These are phyloP conservation scores for Chaetomium globosum DNA, from an alignment of 2,329 filamentous ascomycete species.

Conservation along the genomic window DNA sequence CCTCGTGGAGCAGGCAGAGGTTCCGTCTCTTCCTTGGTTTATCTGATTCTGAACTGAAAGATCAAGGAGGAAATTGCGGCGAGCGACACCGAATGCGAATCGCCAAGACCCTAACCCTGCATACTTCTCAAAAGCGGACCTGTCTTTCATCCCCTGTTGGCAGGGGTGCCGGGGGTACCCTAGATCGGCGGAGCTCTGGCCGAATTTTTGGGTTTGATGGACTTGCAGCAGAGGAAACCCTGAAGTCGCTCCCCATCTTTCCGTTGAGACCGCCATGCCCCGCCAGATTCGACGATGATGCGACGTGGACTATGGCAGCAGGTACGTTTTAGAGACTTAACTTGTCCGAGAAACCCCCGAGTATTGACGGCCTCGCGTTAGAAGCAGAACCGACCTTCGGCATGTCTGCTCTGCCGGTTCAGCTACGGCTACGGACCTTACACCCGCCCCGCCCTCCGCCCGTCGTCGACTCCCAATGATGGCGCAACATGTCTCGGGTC, in stretches of 20 bases:
- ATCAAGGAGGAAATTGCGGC: slow-evolving; percentile 1
- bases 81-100: background rate
- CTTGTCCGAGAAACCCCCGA: background rate
- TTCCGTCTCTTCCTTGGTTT: background rate
- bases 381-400: slow-evolving; percentile 35
- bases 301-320: slow-evolving; percentile 48
- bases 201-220: slow-evolving; percentile 30
- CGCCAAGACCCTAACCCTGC: slow-evolving; percentile 1
- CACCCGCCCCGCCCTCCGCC: slow-evolving; percentile 21
- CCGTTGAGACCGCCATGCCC: slow-evolving; percentile 30
- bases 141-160: background rate
- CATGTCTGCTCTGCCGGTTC: slow-evolving; percentile 36
- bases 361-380: slow-evolving; percentile 17
- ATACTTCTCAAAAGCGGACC: background rate
- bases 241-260: slow-evolving; percentile 2
- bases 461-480: slow-evolving; percentile 5
- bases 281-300: slow-evolving; percentile 44
- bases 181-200: slow-evolving; percentile 13
- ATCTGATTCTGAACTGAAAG: no score
- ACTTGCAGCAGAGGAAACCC: background rate
- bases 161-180: background rate
- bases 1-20: background rate
- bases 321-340: slow-evolving; percentile 37
- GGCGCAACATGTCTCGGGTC: background rate
- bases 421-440: slow-evolving; percentile 30